Evolutionary conservation across 1,284 basidiomycete genomes (phyloP).

Genomic region (Fomitopsis palustris): DNA sequence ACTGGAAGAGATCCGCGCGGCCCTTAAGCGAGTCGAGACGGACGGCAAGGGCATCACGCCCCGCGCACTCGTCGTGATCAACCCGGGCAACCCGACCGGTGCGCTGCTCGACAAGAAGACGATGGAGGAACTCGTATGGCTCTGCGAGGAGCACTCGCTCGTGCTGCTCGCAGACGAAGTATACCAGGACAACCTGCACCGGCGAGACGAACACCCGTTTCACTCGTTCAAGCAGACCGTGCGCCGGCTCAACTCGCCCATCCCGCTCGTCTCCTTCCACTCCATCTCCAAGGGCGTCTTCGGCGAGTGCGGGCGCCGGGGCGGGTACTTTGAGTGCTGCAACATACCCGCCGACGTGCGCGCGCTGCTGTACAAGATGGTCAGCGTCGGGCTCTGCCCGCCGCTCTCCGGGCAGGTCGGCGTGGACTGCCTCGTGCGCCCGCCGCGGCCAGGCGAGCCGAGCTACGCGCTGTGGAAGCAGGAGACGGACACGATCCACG

Average conservation of each 20-base stretch:
- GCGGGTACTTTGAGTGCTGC: slow-evolving; percentile 89
- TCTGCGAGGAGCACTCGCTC: slow-evolving; percentile 84
- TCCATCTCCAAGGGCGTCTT: slow-evolving; percentile 93
- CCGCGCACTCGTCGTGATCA: slow-evolving; percentile 91
- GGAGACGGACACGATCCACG: slow-evolving; percentile 80
- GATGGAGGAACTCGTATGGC: slow-evolving; percentile 70
- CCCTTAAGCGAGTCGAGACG: slow-evolving; percentile 64
- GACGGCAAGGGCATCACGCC: slow-evolving; percentile 53
- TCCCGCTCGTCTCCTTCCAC: slow-evolving; percentile 91
- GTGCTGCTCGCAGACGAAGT: slow-evolving; percentile 94
- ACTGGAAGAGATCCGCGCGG: slow-evolving; percentile 61
- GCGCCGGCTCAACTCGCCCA: slow-evolving; percentile 52
- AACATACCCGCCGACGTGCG: slow-evolving; percentile 78
- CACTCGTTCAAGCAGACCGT: slow-evolving; percentile 91
- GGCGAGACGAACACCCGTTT: slow-evolving; percentile 66
- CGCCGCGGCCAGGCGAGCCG: slow-evolving; percentile 72
- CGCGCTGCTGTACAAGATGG: slow-evolving; percentile 93
- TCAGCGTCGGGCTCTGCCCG: slow-evolving; percentile 85
- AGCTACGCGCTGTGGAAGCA: slow-evolving; percentile 77
- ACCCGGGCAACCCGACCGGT: slow-evolving; percentile 95
- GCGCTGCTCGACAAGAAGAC: slow-evolving; percentile 70
- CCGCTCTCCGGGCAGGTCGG: slow-evolving; percentile 88
- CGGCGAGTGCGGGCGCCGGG: slow-evolving; percentile 91
- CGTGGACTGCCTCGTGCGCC: slow-evolving; percentile 87
- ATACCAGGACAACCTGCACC: slow-evolving; percentile 91